A percentile compares a stretch with the other conserved stretches of the same genome.
phyloP scores from a whole-genome alignment of 2,329 filamentous ascomycete species.

The Hymenoscyphus repandus region DNA sequence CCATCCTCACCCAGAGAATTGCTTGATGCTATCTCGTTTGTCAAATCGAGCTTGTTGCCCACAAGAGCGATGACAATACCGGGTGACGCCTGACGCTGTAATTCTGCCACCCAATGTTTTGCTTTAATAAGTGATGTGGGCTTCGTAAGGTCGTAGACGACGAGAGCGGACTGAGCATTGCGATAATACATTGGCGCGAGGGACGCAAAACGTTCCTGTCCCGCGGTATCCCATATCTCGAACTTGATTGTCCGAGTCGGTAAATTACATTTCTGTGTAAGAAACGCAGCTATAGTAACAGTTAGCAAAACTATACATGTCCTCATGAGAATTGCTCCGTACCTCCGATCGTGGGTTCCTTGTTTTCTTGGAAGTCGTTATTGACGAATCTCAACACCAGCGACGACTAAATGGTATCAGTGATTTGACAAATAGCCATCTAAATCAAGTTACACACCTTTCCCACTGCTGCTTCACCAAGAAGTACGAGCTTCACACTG shows the following conservation, averaged over 20 bases:
- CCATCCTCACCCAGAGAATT: conserved; percentile 45
- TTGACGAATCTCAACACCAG: conserved; percentile 98
- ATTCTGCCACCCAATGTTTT: conserved; percentile 97
- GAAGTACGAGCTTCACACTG: conserved; percentile 98
- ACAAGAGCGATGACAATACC: conserved; percentile 97
- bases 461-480: conserved; percentile 96
- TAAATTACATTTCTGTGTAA: conserved; percentile 97
- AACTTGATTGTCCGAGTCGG: conserved; percentile 89
- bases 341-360: conserved; percentile 99
- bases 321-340: conserved; percentile 30
- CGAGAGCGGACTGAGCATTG: conserved; percentile 94
- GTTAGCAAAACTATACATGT: conserved; percentile 8
- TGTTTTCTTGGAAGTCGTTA: conserved; percentile 99
- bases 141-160: conserved; percentile 98
- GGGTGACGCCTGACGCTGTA: conserved; percentile 91
- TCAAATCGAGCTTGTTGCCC: conserved; percentile 93
- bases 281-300: conserved; percentile 69
- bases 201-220: conserved; percentile 94
- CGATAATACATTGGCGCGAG: conserved; percentile 99
- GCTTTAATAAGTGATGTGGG: conserved; percentile 92
- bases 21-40: conserved; percentile 49
- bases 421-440: neutral
- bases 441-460: conserved; percentile 57
- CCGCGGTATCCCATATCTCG: conserved; percentile 97
- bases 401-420: conserved; percentile 62